Base-by-base conservation (phyloP, 805 yeast species). In the Monosporozyma siamensis region DNA sequence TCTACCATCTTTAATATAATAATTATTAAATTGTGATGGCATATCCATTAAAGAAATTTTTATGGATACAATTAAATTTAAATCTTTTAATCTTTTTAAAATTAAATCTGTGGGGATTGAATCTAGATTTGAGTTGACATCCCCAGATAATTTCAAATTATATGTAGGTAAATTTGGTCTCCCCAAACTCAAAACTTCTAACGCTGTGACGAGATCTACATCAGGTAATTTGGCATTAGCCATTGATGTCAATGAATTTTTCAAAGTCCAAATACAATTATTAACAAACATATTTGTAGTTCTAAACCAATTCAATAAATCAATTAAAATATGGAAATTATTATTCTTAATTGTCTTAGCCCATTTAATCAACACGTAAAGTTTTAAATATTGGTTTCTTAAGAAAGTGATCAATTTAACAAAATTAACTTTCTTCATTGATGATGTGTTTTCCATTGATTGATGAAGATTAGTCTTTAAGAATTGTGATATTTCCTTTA, bases 301-400 rank as follows among this genome's bases (percentile, higher is more conserved):
- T 47, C 92, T 70, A 32, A 92, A 70, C 92, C 95, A 92, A 48
- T 84, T 82, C 45, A 94, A 75, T 17, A 90, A 69, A 64, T 92
- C 97, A 43, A 92, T 88, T 48, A 89, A 69, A 41, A 72, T 72
- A 36, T 81, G 77, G 45, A 90, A 78, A 40, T 82, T 85, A 38
- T 76, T 71, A 4, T 89, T 71, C 26, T 78, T 80, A 11, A 61
- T 57, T 10, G 76, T 73, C 3, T 88, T 76, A 15, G 70, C 64
- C 99, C 99, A 92, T 63, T 90, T 89, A 41, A 82, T 75, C 31
- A 92, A 64, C 2, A 95, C 95, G 52, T 86, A 88, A 3, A 89
- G 60, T 59, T 90, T 79, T 46, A 89, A 75, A 56, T 82, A 87
- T 53, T 89, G 92, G 55, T 86, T 88, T 44, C 97, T 73, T 24